These are phyloP conservation scores for Claviceps arundinis DNA, from an alignment of 2,329 filamentous ascomycete species.

Conservation along the genomic window DNA sequence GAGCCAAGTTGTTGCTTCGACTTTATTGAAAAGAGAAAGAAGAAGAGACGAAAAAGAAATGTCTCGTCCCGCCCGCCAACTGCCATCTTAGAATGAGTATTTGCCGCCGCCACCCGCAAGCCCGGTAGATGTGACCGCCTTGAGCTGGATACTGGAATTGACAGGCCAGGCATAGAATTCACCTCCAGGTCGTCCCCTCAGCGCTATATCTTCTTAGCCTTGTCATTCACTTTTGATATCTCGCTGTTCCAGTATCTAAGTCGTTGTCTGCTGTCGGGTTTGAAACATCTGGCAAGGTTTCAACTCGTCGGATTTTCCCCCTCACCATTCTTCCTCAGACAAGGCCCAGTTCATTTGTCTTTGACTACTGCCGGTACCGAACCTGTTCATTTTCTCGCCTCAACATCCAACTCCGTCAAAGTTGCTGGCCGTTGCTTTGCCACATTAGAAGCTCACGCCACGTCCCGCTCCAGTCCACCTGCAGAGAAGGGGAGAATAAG, in stretches of 20 bases:
- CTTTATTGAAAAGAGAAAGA: constrained; percentile 7
- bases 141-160: constrained; percentile 6
- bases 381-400: not conserved
- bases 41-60: constrained; percentile 8
- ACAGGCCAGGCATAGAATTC: constrained; percentile 3
- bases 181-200: not conserved
- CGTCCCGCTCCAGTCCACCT: constrained; percentile 1
- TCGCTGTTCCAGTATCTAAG: not conserved
- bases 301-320: not conserved
- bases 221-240: not conserved
- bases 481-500: constrained; percentile 5
- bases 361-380: not conserved
- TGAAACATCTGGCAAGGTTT: not conserved
- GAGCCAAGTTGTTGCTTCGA: constrained; percentile 6
- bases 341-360: not conserved
- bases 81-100: constrained; percentile 6
- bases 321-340: not conserved
- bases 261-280: not conserved
- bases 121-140: constrained; percentile 5
- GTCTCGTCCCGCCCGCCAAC: constrained; percentile 8
- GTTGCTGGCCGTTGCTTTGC: constrained; percentile 1
- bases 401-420: not conserved
- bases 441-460: constrained; percentile 5
- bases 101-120: constrained; percentile 6
- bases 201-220: not conserved